Base-by-base conservation (phyloP, 1,284 basidiomycete species). In the Coniferiporia weirii region DNA sequence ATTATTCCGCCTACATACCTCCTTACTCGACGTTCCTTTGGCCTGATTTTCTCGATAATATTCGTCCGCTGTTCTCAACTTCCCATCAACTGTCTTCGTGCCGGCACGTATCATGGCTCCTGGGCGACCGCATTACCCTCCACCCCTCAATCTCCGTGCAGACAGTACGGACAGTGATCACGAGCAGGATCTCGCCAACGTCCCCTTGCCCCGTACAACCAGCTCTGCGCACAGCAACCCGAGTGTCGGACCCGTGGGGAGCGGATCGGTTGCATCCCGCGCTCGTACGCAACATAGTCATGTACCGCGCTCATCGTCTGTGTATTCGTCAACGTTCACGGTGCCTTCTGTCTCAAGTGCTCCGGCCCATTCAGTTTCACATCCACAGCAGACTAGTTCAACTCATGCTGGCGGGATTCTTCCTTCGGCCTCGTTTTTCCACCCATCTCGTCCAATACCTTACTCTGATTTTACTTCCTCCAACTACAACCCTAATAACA, bases 391-490 rank as follows among this genome's bases (percentile, higher is more conserved):
- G 27, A 61, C 63, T 35, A 66, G 64, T 57, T 70, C 78, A 2
- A 85, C 86, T 0, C 85, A 89, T 70, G 83, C 84, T 15, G 81
- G 83, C 47, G 89, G 87, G 32, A 85, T 90, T 19, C 81, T 84
- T 57, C 87, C 88, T 22, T 81, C 88, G 17, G 80, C 85, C 9
- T 84, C 84, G 5, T 89, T 91, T 73, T 91, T 90, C 67, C 80
- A 78, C 32, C 87, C 88, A 4, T 80, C 82, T 9, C 76, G 82
- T 54, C 87, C 84, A 0, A 71, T 69, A 34, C 76, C 76, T 76
- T 67, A 65, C 66, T 44, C 63, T 65, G 43, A 67, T 69, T 36
- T 65, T 68, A 17, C 62, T 67, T 54, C 71, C 69, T 35, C 71
- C 73, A 17, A 70, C 75, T 1, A 76, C 75, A 56, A 64, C 66